Percentiles rank a stretch among this genome's conserved stretches.
Conservation (phyloP, 1,284 basidiomycete species). For the Pseudozyma hubeiensis region DNA sequence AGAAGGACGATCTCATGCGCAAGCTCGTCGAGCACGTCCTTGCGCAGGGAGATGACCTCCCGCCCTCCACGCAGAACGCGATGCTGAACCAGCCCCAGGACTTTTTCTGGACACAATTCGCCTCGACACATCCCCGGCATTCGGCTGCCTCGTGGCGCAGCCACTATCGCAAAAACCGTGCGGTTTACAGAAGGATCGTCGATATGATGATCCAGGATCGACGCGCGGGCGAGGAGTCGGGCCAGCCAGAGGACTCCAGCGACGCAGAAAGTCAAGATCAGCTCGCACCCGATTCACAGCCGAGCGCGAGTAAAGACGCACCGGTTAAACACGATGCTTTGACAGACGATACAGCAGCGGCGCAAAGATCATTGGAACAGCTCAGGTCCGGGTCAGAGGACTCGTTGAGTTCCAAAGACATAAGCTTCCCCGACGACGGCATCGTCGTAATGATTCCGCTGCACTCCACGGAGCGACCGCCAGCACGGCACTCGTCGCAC, state of each 20-base stretch:
- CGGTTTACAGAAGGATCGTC: constrained; percentile 24
- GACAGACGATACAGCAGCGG: not conserved
- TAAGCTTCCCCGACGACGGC: constrained; percentile 19
- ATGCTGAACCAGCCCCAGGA: constrained; percentile 20
- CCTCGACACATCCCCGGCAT: constrained; percentile 16
- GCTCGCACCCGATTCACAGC: not conserved
- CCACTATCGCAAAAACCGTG: constrained; percentile 39
- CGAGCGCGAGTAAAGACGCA: too few species aligned
- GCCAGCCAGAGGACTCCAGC: not conserved
- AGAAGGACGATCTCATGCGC: constrained; percentile 15
- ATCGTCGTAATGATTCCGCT: constrained; percentile 26
- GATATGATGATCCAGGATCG: constrained; percentile 8
- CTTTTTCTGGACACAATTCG: constrained; percentile 28
- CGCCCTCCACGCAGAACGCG: constrained; percentile 12
- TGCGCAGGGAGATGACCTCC: constrained; percentile 1
- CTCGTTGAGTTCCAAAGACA: not conserved
- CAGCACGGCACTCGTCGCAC: not conserved
- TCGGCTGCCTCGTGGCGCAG: constrained; percentile 33
- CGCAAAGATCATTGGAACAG: not conserved
- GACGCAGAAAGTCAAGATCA: not conserved
- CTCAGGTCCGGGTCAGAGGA: not conserved
- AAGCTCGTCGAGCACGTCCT: constrained; percentile 12
- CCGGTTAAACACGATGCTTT: not conserved
- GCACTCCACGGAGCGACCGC: not conserved
- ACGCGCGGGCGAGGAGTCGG: constrained; percentile 5